These are phyloP conservation scores for Gastrolobium villosum DNA, from an alignment of 306 rosid species.

Conservation along the genomic window DNA sequence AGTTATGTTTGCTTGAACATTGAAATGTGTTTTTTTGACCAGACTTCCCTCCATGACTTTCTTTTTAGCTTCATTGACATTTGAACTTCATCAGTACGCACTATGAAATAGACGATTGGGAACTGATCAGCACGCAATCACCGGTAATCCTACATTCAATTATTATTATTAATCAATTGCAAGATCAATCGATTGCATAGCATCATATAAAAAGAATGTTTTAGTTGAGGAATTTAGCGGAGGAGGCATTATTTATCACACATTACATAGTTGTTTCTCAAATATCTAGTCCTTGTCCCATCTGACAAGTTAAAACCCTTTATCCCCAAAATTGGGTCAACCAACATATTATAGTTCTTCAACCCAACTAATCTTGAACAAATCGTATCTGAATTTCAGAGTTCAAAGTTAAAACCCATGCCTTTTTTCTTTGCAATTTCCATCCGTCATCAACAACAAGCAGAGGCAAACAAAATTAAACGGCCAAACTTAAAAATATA, in stretches of 20 bases:
- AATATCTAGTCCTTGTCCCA: conserved; percentile 36
- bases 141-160: neutral
- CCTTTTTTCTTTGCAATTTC: conserved; percentile 36
- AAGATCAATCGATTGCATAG: conserved; percentile 14
- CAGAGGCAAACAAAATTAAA: conserved; percentile 3
- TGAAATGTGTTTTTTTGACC: conserved; percentile 11
- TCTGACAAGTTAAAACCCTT: conserved; percentile 40
- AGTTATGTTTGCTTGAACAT: neutral
- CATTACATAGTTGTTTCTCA: conserved; percentile 37
- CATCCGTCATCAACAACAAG: conserved; percentile 12
- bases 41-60: conserved; percentile 35
- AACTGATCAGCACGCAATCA: neutral
- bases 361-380: conserved; percentile 50
- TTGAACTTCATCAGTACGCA: conserved; percentile 27
- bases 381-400: neutral
- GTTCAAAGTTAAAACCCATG: neutral
- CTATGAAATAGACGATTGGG: conserved; percentile 1
- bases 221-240: conserved; percentile 11
- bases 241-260: conserved; percentile 44
- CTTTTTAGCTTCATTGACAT: conserved; percentile 31
- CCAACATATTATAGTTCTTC: conserved; percentile 46
- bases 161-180: neutral
- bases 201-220: neutral
- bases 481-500: conserved; percentile 20
- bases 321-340: conserved; percentile 54